phyloP scores from a whole-genome alignment of 306 rosid species.

The Medicago lupulina region DNA sequence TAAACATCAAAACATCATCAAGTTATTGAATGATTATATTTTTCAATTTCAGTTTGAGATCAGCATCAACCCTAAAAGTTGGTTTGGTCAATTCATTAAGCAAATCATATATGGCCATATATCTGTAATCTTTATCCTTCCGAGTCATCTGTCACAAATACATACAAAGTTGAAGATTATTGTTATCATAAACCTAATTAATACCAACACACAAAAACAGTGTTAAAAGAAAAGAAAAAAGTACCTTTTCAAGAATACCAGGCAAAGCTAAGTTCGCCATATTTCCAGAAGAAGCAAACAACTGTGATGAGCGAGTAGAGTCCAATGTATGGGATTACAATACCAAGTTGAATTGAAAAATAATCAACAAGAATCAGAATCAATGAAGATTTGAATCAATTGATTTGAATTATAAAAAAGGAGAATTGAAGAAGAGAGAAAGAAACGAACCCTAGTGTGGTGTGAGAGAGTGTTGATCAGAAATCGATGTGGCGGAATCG shows the following conservation, averaged over 20 bases:
- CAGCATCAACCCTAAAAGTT: slow-evolving; percentile 76
- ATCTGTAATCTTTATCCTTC: slow-evolving; percentile 92
- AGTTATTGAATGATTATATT: slow-evolving; percentile 87
- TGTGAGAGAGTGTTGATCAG: too few relatives aligned
- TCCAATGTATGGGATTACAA: background rate
- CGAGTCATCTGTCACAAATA: slow-evolving; percentile 71
- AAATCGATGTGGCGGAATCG: too few relatives aligned
- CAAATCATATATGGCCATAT: slow-evolving; percentile 95
- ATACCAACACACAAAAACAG: too few relatives aligned
- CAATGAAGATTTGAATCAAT: too few relatives aligned
- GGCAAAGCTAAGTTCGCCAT: slow-evolving; percentile 9
- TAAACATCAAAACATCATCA: slow-evolving; percentile 92
- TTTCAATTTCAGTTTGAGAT: slow-evolving; percentile 72
- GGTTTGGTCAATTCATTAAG: slow-evolving; percentile 74
- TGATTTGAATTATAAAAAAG: too few relatives aligned
- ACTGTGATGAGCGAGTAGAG: background rate
- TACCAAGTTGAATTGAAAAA: too few relatives aligned
- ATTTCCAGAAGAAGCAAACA: background rate
- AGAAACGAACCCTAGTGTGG: too few relatives aligned
- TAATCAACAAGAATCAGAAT: too few relatives aligned
- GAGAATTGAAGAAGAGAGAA: too few relatives aligned
- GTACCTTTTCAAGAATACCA: slow-evolving; percentile 13
- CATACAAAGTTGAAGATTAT: too few relatives aligned
- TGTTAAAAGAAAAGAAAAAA: background rate
- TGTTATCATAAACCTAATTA: background rate